phyloP scores from a whole-genome alignment of 169 alveolate species.

The Plasmodium gonderi region DNA sequence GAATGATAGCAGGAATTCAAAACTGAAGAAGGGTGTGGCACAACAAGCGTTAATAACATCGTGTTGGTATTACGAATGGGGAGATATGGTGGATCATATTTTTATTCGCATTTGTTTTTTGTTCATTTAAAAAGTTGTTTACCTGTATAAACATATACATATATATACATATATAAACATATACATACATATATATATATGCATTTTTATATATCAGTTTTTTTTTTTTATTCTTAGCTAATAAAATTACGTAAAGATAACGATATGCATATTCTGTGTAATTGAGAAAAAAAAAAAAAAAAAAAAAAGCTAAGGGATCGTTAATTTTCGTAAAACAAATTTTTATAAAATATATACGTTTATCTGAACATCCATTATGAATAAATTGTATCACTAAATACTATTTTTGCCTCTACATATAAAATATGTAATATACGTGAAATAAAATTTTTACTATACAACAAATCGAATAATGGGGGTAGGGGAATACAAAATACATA shows the following conservation, averaged over 20 bases:
- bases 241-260: neutral
- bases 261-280: neutral
- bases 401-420: no score
- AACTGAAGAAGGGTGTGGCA: neutral
- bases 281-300: neutral
- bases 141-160: neutral
- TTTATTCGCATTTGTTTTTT: neutral
- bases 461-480: neutral
- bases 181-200: neutral
- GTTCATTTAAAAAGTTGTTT: neutral
- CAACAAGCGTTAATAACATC: neutral
- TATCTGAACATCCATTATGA: neutral
- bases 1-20: neutral
- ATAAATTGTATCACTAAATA: neutral
- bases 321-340: neutral
- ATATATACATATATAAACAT: neutral
- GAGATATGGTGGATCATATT: neutral
- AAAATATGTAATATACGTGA: no score
- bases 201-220: neutral
- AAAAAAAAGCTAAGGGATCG: neutral
- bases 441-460: neutral
- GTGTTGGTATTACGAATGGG: neutral
- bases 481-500: neutral
- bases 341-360: neutral
- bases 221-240: neutral